phyloP scores from a whole-genome alignment of 495 filamentous ascomycete species.

The Lophiostoma macrostomum region DNA sequence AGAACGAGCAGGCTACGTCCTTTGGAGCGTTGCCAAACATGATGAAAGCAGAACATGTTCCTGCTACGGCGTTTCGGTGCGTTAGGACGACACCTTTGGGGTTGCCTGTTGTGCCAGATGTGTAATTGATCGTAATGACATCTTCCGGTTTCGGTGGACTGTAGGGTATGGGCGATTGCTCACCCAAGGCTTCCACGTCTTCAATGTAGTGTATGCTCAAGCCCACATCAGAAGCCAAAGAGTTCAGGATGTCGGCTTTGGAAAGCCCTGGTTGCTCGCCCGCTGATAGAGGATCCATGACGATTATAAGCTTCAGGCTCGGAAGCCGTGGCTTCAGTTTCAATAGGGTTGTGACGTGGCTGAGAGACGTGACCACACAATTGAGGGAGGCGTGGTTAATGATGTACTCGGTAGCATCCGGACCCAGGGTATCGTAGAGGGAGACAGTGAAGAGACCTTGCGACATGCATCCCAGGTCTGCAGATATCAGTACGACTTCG shows the following conservation, averaged over 20 bases:
- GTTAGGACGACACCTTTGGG: constrained; percentile 92
- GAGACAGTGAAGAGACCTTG: constrained; percentile 89
- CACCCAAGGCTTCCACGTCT: constrained; percentile 76
- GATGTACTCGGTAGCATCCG: constrained; percentile 89
- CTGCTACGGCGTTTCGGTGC: constrained; percentile 76
- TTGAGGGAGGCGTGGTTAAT: constrained; percentile 80
- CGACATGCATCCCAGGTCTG: constrained; percentile 85
- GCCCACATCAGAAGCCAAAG: constrained; percentile 67
- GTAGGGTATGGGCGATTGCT: constrained; percentile 59
- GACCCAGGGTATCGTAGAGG: constrained; percentile 92
- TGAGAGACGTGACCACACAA: constrained; percentile 75
- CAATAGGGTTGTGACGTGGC: constrained; percentile 81
- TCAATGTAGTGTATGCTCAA: constrained; percentile 73
- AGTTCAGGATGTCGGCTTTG: constrained; percentile 72
- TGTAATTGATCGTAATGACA: constrained; percentile 94
- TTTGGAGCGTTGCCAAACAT: constrained; percentile 48
- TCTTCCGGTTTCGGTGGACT: constrained; percentile 72
- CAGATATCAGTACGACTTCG: constrained; percentile 4
- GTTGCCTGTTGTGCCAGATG: constrained; percentile 89
- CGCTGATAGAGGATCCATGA: constrained; percentile 77
- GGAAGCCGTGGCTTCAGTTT: constrained; percentile 78
- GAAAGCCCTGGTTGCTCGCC: constrained; percentile 76
- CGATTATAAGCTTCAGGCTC: constrained; percentile 82
- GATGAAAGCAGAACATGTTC: constrained; percentile 56
- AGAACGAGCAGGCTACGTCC: constrained; percentile 76